Base-by-base conservation (phyloP, 2,329 filamentous ascomycete genomes). In the Torrubiella hemipterigena region DNA sequence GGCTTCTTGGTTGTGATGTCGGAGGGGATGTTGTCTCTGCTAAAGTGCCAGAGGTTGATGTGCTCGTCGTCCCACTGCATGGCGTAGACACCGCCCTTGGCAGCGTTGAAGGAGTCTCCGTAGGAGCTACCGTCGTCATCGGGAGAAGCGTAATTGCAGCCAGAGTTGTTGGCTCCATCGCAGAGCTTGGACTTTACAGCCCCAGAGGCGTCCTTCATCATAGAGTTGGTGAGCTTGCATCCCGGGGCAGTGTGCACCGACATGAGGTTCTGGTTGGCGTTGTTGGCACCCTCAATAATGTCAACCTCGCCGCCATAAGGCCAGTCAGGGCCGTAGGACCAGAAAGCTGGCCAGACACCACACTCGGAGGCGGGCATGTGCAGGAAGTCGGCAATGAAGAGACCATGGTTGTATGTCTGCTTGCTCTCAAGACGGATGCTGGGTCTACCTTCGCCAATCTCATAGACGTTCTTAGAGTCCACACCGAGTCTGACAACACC, bases 31-130 rank as follows among this genome's bases (percentile, higher is more conserved):
- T 53, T 49, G 18, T 55, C 56, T n/a, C 79, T 70, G 2, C 75
- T 61, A 53, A 86, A 93, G 59, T 82, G 81, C 75, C 78, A 93
- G 39, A 91, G 63, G 34, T 67, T 75, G 49, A 93, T 80, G 34
- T 66, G 69, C 2, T 69, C 55, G 8, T 61, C 56, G 30, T 77
- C 77, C 81, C 83, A 91, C 44, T 79, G 64, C 42, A 79, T 69
- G 6, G 75, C 77, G 42, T 81, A 83, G 4, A 82, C 67, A 17
- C 78, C 78, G n/a, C 79, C 78, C 2, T 66, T 63, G 21, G 52
- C 68, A 8, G 61, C 61, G 48, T 86, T 85, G 59, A 86, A 84
- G 1, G 63, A 61, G 32, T 73, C 65, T 2, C 78, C 77, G 38
- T 74, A 79, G 5, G 63, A 56, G 2, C 55, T 45, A 0, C 59